Percentiles rank a stretch among this genome's conserved stretches.
phyloP scores from a whole-genome alignment of 306 rosid genomes.

The Fragaria nilgerrensis region DNA sequence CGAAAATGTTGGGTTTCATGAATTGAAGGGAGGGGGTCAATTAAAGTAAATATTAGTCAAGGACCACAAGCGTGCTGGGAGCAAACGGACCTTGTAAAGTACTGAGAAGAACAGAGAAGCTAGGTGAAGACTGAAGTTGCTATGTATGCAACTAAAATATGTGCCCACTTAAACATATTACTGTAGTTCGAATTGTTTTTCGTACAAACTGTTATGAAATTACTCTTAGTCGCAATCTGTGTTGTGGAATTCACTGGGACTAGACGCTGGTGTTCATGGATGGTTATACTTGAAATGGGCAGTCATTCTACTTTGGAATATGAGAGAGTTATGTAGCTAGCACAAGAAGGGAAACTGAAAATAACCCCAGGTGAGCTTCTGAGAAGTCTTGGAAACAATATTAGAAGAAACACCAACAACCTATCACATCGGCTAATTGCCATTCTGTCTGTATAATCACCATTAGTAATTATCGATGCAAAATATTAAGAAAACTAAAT shows the following conservation, averaged over 20 bases:
- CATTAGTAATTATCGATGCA: neutral
- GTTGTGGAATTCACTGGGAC: neutral
- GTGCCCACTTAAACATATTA: neutral
- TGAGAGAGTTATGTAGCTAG: neutral
- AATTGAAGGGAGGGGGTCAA: neutral
- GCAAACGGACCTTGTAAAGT: constrained; percentile 12
- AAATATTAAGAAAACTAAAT: neutral
- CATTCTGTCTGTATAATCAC: neutral
- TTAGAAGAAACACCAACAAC: neutral
- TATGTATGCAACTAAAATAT: neutral
- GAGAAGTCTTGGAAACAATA: neutral
- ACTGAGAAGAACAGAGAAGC: constrained; percentile 1
- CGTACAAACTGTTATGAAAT: neutral
- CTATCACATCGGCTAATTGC: neutral
- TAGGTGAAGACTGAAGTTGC: neutral
- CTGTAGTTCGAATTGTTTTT: neutral
- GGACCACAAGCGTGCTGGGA: constrained; percentile 29
- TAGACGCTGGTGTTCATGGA: neutral
- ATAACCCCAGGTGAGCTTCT: neutral
- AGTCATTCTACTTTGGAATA: neutral
- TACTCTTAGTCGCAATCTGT: neutral
- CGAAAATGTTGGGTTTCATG: neutral
- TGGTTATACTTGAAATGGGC: neutral
- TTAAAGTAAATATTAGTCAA: neutral
- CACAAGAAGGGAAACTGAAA: neutral